Percentiles rank a stretch among this genome's conserved stretches.
Conservation (phyloP, 2,329 filamentous ascomycete genomes). For the Arthrobotrys sinensis region DNA sequence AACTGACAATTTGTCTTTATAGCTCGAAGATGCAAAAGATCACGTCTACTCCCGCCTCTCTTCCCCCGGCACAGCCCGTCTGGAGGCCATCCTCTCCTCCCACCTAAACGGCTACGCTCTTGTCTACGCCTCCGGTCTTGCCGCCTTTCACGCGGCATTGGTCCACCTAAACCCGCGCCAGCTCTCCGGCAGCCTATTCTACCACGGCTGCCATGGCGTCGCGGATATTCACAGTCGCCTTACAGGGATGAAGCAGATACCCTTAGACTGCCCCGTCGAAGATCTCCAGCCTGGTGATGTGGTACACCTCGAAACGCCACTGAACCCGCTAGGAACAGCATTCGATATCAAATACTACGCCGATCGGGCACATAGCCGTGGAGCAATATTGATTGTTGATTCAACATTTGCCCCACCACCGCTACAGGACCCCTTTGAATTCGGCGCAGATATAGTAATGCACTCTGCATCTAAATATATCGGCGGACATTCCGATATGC, state of each 20-base stretch:
- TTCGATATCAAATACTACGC: slow-evolving; percentile 81
- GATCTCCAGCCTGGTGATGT: slow-evolving; percentile 83
- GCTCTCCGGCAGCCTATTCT: slow-evolving; percentile 86
- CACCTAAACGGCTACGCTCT: slow-evolving; percentile 80
- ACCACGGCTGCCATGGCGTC: slow-evolving; percentile 94
- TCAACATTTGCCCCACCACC: slow-evolving; percentile 93
- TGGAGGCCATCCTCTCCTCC: slow-evolving; percentile 84
- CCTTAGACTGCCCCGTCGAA: slow-evolving; percentile 78
- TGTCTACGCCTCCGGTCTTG: slow-evolving; percentile 86
- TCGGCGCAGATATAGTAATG: slow-evolving; percentile 88
- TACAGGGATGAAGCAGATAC: slow-evolving; percentile 80
- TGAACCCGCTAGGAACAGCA: slow-evolving; percentile 90
- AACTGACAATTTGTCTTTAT: slow-evolving; percentile 67
- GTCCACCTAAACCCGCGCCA: slow-evolving; percentile 86
- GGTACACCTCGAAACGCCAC: slow-evolving; percentile 90
- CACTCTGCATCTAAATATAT: slow-evolving; percentile 97
- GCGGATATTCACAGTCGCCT: slow-evolving; percentile 81
- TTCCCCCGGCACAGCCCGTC: slow-evolving; percentile 84
- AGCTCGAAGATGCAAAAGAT: slow-evolving; percentile 68
- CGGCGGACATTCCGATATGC: slow-evolving; percentile 92
- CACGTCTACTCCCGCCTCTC: slow-evolving; percentile 88
- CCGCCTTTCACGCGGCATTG: slow-evolving; percentile 89
- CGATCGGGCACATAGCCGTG: slow-evolving; percentile 78
- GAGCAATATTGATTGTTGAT: slow-evolving; percentile 86
- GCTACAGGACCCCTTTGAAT: slow-evolving; percentile 85